These are phyloP conservation scores for Leucogyrophana mollusca DNA, from an alignment of 768 basidiomycete species.

Conservation along the genomic window DNA sequence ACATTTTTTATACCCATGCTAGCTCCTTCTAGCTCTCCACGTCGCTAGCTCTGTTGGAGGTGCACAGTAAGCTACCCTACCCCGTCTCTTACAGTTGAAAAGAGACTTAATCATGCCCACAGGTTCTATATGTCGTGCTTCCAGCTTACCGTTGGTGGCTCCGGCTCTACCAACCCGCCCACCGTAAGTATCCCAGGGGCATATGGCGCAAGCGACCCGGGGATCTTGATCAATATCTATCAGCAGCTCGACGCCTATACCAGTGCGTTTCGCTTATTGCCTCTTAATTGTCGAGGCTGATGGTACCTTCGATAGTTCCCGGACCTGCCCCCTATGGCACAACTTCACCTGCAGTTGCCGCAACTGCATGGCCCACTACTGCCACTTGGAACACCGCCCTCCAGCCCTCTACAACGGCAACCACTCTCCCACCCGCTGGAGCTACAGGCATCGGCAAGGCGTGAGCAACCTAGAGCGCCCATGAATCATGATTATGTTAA, in stretches of 20 bases:
- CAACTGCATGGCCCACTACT: conserved; percentile 43
- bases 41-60: conserved; percentile 45
- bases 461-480: no score
- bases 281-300: conserved; percentile 10
- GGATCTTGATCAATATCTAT: conserved; percentile 51
- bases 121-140: conserved; percentile 48
- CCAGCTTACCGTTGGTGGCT: conserved; percentile 39
- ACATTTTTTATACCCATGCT: not conserved
- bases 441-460: not conserved
- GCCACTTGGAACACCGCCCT: conserved; percentile 50
- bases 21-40: conserved; percentile 36
- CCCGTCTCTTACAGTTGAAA: no score
- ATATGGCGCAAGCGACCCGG: conserved; percentile 37
- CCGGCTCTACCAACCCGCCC: conserved; percentile 35
- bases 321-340: conserved; percentile 50
- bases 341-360: conserved; percentile 38
- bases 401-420: conserved; percentile 47
- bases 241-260: conserved; percentile 36
- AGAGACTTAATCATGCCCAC: not conserved
- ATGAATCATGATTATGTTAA: no score
- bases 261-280: conserved; percentile 27
- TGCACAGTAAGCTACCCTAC: conserved; percentile 35
- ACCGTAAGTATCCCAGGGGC: conserved; percentile 45
- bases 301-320: conserved; percentile 33
- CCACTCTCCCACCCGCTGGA: conserved; percentile 22